Percentiles rank a stretch among this genome's conserved stretches.
Conservation (phyloP, 306 rosid species). For the Geum urbanum region DNA sequence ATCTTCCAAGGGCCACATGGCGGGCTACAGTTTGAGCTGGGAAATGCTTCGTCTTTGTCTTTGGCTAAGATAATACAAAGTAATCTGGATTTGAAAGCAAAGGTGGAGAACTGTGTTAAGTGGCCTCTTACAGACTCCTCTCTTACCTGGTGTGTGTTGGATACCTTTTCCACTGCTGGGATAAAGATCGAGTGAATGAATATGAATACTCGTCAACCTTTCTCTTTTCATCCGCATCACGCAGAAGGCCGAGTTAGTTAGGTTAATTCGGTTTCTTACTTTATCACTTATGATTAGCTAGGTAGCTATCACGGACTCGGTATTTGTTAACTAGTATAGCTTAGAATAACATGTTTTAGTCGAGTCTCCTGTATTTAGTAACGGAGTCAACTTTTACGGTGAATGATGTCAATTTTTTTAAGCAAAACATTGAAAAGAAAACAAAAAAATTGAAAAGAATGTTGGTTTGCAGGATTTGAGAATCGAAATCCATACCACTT, state of each 20-base stretch:
- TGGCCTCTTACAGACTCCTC: conserved; percentile 21
- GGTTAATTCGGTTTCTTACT: background rate
- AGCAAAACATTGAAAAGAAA: no score
- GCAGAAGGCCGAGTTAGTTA: background rate
- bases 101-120: conserved; percentile 32
- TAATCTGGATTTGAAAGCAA: conserved; percentile 40
- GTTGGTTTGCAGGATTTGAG: no score
- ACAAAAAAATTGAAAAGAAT: no score
- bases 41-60: background rate
- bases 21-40: background rate
- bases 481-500: no score
- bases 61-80: conserved; percentile 23
- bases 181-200: conserved; percentile 20
- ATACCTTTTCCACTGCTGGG: conserved; percentile 36
- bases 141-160: background rate
- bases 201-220: background rate
- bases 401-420: no score
- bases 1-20: conserved; percentile 27
- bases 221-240: background rate
- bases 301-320: no score
- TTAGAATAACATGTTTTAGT: no score
- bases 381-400: no score
- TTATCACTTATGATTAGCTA: no score
- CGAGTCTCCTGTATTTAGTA: no score
- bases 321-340: no score